Evolutionary conservation across 106 monocot genomes (phyloP).

Genomic region (Ottelia alismoides): DNA sequence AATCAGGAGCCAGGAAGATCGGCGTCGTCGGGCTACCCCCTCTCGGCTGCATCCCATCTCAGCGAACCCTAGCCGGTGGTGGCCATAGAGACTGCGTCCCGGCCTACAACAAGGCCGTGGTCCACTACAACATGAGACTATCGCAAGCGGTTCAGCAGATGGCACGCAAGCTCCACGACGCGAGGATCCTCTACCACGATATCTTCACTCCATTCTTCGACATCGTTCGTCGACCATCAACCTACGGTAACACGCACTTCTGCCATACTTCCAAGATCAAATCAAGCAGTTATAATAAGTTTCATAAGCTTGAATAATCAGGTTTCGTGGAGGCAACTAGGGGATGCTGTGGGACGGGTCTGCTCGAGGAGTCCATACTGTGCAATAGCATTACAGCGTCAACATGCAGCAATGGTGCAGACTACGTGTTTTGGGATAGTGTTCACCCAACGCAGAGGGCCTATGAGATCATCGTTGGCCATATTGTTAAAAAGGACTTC

Average conservation of each 20-base stretch:
- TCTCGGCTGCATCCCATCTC: constrained; percentile 6
- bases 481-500: constrained; percentile 1
- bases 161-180: background rate
- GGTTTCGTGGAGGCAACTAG: constrained; percentile 20
- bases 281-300: no score
- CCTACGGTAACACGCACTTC: constrained; percentile 10
- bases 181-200: constrained; percentile 5
- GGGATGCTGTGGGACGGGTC: constrained; percentile 29
- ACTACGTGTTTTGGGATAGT: constrained; percentile 31
- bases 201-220: background rate
- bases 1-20: constrained; percentile 6
- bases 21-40: constrained; percentile 7
- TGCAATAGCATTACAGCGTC: constrained; percentile 9
- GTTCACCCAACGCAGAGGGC: constrained; percentile 25
- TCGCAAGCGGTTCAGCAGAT: background rate
- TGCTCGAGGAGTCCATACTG: constrained; percentile 6
- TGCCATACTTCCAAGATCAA: no score
- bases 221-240: background rate
- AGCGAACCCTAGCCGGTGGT: constrained; percentile 5
- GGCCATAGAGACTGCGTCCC: background rate
- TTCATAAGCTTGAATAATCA: no score
- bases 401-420: constrained; percentile 8
- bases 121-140: background rate
- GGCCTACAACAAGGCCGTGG: background rate
- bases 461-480: constrained; percentile 8